phyloP scores from a whole-genome alignment of 2,329 filamentous ascomycete species.

The Sclerotiophoma versabilis region DNA sequence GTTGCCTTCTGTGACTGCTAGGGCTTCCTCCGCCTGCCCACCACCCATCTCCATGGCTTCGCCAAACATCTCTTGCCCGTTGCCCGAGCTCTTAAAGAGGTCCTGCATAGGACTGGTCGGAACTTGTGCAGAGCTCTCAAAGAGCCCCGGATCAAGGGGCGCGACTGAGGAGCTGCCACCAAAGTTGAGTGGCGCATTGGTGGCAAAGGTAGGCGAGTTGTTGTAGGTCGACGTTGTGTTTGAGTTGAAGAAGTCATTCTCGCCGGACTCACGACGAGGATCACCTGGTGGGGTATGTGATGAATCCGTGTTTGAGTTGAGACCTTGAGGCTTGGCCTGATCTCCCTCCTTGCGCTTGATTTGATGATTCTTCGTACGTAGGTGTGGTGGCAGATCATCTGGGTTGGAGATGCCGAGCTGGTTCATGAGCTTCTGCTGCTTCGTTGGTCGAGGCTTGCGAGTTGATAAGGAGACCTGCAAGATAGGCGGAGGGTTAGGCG shows the following conservation, averaged over 20 bases:
- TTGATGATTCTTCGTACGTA: slow-evolving; percentile 70
- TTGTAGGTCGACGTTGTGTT: slow-evolving; percentile 36
- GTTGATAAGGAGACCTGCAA: slow-evolving; percentile 89
- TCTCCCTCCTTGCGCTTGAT: slow-evolving; percentile 67
- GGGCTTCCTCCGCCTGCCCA: slow-evolving; percentile 48
- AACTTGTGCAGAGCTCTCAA: slow-evolving; percentile 40
- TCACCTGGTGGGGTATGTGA: slow-evolving; percentile 49
- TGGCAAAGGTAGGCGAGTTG: slow-evolving; percentile 46
- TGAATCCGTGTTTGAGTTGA: slow-evolving; percentile 46
- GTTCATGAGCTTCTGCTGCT: slow-evolving; percentile 92
- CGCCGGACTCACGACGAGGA: slow-evolving; percentile 39
- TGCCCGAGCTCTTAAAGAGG: slow-evolving; percentile 48
- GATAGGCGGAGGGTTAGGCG: slow-evolving; percentile 82
- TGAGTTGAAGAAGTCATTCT: slow-evolving; percentile 44
- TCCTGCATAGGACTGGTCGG: slow-evolving; percentile 46
- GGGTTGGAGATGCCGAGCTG: slow-evolving; percentile 89
- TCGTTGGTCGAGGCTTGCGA: slow-evolving; percentile 92
- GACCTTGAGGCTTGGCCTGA: slow-evolving; percentile 37
- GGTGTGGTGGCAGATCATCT: slow-evolving; percentile 84
- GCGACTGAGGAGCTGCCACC: slow-evolving; percentile 38
- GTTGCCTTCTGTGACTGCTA: slow-evolving; percentile 46
- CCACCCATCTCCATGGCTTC: slow-evolving; percentile 46
- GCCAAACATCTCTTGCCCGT: slow-evolving; percentile 47
- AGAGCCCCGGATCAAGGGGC: slow-evolving; percentile 48
- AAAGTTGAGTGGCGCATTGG: slow-evolving; percentile 40